Evolutionary conservation across 148 eudicot genomes (phyloP), one percentile per base, ranked within the genome.

Genomic region (Rhododendron vialii): DNA sequence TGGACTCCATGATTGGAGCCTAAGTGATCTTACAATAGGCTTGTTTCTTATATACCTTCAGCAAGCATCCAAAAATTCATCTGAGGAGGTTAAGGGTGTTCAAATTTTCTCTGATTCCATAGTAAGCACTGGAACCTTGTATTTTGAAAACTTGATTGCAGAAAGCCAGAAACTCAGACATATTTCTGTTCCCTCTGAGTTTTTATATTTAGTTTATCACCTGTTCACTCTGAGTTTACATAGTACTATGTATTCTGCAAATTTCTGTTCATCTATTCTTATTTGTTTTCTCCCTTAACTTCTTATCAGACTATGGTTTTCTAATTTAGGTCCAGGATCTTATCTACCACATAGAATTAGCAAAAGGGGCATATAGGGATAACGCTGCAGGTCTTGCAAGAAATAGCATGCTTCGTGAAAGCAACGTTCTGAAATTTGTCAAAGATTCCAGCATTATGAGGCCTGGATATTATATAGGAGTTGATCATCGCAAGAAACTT

Each of bases 1-100:
- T 88, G 99, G 98, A 81, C 75, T 96, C 82, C 93, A 95, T 83
- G 95, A 96, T 89, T 96, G 99, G 99, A 96, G 96, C 89, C 88
- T 95, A 67, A 91, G 95, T 89, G 98, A 96, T 91, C 95, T 96
- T 86, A 96, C 98, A 41, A 85, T 96, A 84, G 99, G 99, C 80
- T 89, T 96, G 80, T 96, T 92, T 88, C 98, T 96, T 88, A 85
- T 96, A 51, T 95, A 96, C 93, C 95, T 96, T 85, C 93, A 90
- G 85, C 98, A 96, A 89, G 95, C 98, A 78, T 94, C 99, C 69
- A 82, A 88, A 81, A 89, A 78, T 83, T 92, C 91, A 28, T 83
- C 88, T 79, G 98, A 95, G 85, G 98, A 94, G 88, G 92, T 95
- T 80, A 91, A 91, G 87, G 99, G 98, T 82, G 94, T 90, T 78